Base-by-base conservation (phyloP, 495 filamentous ascomycete genomes). In the Penicillium paradoxum region DNA sequence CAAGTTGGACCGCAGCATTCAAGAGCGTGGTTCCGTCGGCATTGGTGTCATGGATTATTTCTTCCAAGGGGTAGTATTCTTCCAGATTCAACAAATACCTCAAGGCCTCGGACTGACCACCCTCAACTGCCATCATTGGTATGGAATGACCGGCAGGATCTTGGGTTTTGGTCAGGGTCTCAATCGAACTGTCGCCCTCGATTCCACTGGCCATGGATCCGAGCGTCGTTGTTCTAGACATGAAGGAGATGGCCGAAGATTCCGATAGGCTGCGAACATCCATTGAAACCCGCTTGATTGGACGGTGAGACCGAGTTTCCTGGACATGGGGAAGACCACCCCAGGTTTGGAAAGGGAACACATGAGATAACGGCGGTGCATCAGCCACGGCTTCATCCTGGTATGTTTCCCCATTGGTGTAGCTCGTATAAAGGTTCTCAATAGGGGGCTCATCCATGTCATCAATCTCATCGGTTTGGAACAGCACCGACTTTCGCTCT, bases 121-220 rank as follows among this genome's bases (percentile, higher is more conserved):
- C 80, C 60, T 96, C 90, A 29, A 97, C 80, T 7, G 92, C 90
- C 91, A 99, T 97, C 95, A 97, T 99, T 14, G 83, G 79, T 17
- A 97, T 80, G 5, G 91, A 96, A 61, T 96, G 86, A 2, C 93
- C 92, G 24, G 82, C 79, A 17, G 80, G 75, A 58, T 91, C 85
- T 59, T 93, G 88, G 0, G 90, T 96, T 60, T 88, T 85, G 4
- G 87, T 80, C 6, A 97, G 71, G 6, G 82, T 86, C 65, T 91
- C 88, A 50, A 90, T 84, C 1, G 90, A 95, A 7, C 83, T 87
- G 62, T 96, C 91, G 5, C 89, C 89, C 70, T 95, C 90, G 27
- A 92, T 80, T 5, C 77, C 82, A 56, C 85, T 88, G 4, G 77
- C 76, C 34, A 81, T 78, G 4, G 90, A 93, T 38, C 83, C 83